Conservation (phyloP, 2,329 filamentous ascomycete genomes). For the Sporothrix phasma region DNA sequence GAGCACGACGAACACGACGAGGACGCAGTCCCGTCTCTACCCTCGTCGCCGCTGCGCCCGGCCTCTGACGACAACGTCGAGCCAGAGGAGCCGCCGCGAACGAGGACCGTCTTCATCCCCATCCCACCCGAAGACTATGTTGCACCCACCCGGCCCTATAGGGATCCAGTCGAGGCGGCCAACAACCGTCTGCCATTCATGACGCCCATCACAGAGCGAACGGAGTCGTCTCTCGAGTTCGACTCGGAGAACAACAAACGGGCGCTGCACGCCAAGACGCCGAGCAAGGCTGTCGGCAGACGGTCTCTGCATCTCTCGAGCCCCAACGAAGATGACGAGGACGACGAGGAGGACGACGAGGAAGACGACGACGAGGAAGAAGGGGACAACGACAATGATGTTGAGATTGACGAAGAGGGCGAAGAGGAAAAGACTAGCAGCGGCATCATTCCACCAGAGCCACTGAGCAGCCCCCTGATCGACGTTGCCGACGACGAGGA, state of each 20-base stretch:
- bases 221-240: constrained; percentile 72
- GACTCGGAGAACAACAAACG: constrained; percentile 50
- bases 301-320: constrained; percentile 19
- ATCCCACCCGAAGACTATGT: constrained; percentile 81
- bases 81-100: constrained; percentile 40
- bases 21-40: neutral
- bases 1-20: neutral
- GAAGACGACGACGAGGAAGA: constrained; percentile 16
- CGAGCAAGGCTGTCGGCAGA: constrained; percentile 46
- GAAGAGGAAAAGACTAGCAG: constrained; percentile 13
- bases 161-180: constrained; percentile 67
- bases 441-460: neutral
- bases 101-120: constrained; percentile 55
- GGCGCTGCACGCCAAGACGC: constrained; percentile 59
- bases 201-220: constrained; percentile 96
- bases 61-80: constrained; percentile 26
- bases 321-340: constrained; percentile 20
- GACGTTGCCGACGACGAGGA: constrained; percentile 37
- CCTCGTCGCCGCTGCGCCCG: constrained; percentile 12
- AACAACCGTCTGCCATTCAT: constrained; percentile 94
- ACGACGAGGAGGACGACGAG: constrained; percentile 27
- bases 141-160: constrained; percentile 66
- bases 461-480: constrained; percentile 48
- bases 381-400: constrained; percentile 16
- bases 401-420: constrained; percentile 29